phyloP scores from a whole-genome alignment of 2,329 filamentous ascomycete genomes.

The Chaetomium strumarium region DNA sequence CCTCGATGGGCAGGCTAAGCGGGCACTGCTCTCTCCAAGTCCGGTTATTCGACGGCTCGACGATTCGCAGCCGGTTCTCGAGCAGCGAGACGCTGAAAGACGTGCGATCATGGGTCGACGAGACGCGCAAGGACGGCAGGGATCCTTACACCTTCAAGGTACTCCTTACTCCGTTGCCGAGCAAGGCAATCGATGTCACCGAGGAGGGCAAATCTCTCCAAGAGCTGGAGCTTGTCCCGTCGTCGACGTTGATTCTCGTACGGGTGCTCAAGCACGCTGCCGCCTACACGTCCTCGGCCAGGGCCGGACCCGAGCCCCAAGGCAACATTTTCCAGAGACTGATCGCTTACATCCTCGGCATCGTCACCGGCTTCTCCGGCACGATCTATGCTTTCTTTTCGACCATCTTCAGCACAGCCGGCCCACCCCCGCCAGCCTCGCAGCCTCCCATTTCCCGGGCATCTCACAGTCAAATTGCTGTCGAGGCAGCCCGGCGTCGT shows the following conservation, averaged over 20 bases:
- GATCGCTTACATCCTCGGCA: conserved; percentile 32
- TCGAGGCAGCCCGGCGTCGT: conserved; percentile 6
- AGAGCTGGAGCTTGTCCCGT: conserved; percentile 69
- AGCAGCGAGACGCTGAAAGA: conserved; percentile 57
- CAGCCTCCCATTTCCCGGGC: conserved; percentile 18
- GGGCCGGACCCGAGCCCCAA: conserved; percentile 19
- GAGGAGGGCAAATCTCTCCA: conserved; percentile 67
- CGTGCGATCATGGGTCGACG: conserved; percentile 73
- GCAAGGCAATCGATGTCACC: conserved; percentile 62
- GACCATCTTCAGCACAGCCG: conserved; percentile 21
- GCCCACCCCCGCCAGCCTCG: conserved; percentile 6
- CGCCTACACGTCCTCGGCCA: conserved; percentile 32
- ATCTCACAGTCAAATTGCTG: conserved; percentile 9
- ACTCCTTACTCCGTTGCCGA: conserved; percentile 72
- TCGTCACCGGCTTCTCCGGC: conserved; percentile 28
- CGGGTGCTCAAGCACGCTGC: conserved; percentile 50
- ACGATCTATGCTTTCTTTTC: conserved; percentile 28
- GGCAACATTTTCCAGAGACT: conserved; percentile 29
- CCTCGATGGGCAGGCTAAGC: conserved; percentile 19
- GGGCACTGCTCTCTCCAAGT: conserved; percentile 63
- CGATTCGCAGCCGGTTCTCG: conserved; percentile 66
- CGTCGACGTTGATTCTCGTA: conserved; percentile 75
- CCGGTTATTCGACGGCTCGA: conserved; percentile 77
- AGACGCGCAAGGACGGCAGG: conserved; percentile 47
- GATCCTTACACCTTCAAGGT: conserved; percentile 78